phyloP scores from a whole-genome alignment of 139 green algal genomes.

The Desmodesmus armatus region DNA sequence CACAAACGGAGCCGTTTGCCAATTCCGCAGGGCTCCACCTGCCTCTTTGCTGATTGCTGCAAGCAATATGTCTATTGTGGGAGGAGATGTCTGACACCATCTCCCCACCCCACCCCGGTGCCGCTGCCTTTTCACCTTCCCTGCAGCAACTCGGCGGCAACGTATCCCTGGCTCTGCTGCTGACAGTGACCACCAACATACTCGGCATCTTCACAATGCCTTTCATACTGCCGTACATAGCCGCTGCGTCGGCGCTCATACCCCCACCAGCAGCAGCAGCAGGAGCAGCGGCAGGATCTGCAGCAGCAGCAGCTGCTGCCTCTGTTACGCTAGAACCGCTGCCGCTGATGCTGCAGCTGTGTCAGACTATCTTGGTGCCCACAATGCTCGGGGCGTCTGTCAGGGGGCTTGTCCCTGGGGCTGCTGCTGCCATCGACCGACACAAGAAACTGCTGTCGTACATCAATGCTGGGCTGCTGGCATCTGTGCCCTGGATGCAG shows the following conservation, averaged over 20 bases:
- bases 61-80: too few species aligned
- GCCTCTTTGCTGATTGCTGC: too few species aligned
- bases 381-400: conserved; percentile 56
- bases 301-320: background rate
- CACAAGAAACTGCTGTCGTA: conserved; percentile 62
- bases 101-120: too few species aligned
- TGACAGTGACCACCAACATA: conserved; percentile 82
- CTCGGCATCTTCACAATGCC: conserved; percentile 77
- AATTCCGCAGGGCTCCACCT: too few species aligned
- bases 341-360: conserved; percentile 23
- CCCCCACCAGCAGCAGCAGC: background rate
- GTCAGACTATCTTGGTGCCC: conserved; percentile 55
- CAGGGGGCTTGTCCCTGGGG: conserved; percentile 49
- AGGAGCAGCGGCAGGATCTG: too few species aligned
- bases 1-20: too few species aligned
- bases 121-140: too few species aligned
- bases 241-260: background rate
- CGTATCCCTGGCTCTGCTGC: conserved; percentile 76
- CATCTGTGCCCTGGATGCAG: conserved; percentile 83
- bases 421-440: conserved; percentile 43
- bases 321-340: background rate
- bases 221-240: conserved; percentile 54
- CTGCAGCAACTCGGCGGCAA: conserved; percentile 68
- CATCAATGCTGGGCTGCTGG: conserved; percentile 64
- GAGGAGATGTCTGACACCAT: too few species aligned